A percentile compares a stretch with the other conserved stretches of the same genome.
These are phyloP conservation scores for Breynia disticha DNA, from an alignment of 441 rosid species.

Conservation along the genomic window DNA sequence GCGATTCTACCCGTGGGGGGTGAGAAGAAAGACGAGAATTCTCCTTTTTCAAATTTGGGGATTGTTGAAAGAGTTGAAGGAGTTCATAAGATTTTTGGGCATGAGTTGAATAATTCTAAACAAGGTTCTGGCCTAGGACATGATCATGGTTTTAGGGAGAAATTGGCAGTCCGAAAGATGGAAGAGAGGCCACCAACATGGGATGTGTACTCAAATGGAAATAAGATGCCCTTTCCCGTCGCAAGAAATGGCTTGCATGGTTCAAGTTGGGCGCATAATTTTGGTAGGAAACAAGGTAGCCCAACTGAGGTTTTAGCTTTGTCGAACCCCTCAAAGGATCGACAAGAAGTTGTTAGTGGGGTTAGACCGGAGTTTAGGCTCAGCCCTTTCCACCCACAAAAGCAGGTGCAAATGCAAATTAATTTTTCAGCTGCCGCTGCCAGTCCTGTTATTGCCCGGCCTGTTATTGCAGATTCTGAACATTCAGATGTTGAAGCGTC, in stretches of 20 bases:
- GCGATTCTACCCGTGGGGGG: constrained; percentile 15
- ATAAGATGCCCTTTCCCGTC: constrained; percentile 32
- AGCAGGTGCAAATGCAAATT: constrained; percentile 59
- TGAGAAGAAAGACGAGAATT: constrained; percentile 48
- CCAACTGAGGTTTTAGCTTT: constrained; percentile 33
- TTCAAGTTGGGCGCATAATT: constrained; percentile 48
- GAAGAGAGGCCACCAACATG: constrained; percentile 52
- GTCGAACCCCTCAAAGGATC: constrained; percentile 27
- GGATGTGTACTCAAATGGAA: constrained; percentile 48
- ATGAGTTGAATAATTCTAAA: constrained; percentile 40
- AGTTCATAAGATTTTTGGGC: constrained; percentile 62
- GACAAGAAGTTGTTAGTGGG: constrained; percentile 41
- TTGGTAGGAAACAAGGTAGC: constrained; percentile 34
- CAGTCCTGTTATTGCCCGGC: constrained; percentile 56
- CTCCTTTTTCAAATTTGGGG: constrained; percentile 26
- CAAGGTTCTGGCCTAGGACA: constrained; percentile 25
- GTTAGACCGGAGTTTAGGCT: constrained; percentile 33
- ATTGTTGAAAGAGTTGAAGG: constrained; percentile 37
- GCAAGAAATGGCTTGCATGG: constrained; percentile 36
- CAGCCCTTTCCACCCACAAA: constrained; percentile 38
- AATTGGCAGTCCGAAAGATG: constrained; percentile 74
- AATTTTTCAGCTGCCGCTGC: constrained; percentile 64
- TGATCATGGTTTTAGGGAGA: constrained; percentile 61
- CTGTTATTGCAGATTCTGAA: constrained; percentile 64
- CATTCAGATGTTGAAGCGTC: constrained; percentile 94